phyloP scores from a whole-genome alignment of 768 basidiomycete species.

The Kwoniella dejecticola region DNA sequence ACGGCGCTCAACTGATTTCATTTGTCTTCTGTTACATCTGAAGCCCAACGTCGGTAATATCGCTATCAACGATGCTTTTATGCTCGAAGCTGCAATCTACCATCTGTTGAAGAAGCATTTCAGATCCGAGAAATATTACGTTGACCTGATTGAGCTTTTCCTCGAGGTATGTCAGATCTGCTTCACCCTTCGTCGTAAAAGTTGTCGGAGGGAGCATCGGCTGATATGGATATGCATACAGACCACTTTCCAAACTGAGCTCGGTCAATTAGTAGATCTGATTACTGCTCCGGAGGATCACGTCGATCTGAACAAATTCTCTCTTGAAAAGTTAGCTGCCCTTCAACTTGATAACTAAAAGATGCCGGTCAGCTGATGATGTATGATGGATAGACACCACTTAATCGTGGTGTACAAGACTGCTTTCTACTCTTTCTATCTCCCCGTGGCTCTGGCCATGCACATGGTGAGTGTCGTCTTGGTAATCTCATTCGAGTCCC shows the following conservation, averaged over 20 bases:
- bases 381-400: slow-evolving; percentile 64
- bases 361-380: slow-evolving; percentile 8
- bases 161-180: slow-evolving; percentile 65
- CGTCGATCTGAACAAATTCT: slow-evolving; percentile 86
- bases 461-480: slow-evolving; percentile 60
- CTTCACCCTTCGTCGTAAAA: neutral
- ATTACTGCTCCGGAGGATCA: slow-evolving; percentile 90
- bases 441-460: slow-evolving; percentile 94
- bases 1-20: neutral
- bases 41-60: slow-evolving; percentile 69
- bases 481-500: no score
- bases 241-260: slow-evolving; percentile 84
- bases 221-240: slow-evolving; percentile 32
- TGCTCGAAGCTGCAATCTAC: slow-evolving; percentile 94
- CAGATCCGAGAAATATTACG: slow-evolving; percentile 75
- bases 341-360: neutral
- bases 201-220: neutral
- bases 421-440: slow-evolving; percentile 96
- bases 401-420: slow-evolving; percentile 97
- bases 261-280: slow-evolving; percentile 93
- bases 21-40: neutral
- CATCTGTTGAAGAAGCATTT: slow-evolving; percentile 84
- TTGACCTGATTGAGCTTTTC: slow-evolving; percentile 86
- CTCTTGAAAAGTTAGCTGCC: slow-evolving; percentile 69
- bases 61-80: slow-evolving; percentile 94